phyloP scores from a whole-genome alignment of 805 yeast species.

The Lipomyces yamanashiensis region DNA sequence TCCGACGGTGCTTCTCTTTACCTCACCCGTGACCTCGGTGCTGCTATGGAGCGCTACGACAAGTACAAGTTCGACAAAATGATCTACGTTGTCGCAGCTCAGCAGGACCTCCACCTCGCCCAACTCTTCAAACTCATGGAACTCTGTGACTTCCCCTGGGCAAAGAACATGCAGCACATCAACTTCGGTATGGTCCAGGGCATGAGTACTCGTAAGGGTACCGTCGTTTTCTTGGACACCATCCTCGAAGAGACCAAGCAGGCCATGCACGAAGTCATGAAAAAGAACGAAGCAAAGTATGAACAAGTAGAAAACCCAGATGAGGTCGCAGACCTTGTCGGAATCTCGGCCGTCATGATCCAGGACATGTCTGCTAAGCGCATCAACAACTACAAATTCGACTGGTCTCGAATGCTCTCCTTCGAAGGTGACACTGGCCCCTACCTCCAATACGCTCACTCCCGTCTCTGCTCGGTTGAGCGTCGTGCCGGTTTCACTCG shows the following conservation, averaged over 20 bases:
- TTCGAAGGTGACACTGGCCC: conserved; percentile 99
- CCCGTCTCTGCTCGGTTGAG: conserved; percentile 92
- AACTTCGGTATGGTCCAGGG: conserved; percentile 98
- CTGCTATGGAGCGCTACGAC: conserved; percentile 87
- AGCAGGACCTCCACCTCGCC: conserved; percentile 91
- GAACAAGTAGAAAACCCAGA: conserved; percentile 94
- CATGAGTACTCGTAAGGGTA: conserved; percentile 98
- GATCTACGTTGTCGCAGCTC: conserved; percentile 94
- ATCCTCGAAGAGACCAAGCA: conserved; percentile 92
- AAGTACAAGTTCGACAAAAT: conserved; percentile 87
- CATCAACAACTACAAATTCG: conserved; percentile 91
- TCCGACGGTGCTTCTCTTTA: conserved; percentile 94
- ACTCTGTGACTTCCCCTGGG: conserved; percentile 89
- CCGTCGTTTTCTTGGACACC: conserved; percentile 95
- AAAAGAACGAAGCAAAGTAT: conserved; percentile 85
- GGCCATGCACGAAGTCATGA: conserved; percentile 96
- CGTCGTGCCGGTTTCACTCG: conserved; percentile 62
- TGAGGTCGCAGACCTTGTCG: conserved; percentile 90
- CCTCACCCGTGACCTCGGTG: conserved; percentile 95
- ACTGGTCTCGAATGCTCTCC: conserved; percentile 97
- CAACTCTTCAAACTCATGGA: conserved; percentile 94
- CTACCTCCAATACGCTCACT: conserved; percentile 96
- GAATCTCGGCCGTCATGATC: conserved; percentile 97
- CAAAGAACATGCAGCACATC: conserved; percentile 75
- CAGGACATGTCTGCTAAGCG: conserved; percentile 99